These are phyloP conservation scores for Hymenochaete sp. DNA, from an alignment of 1,284 basidiomycete species.

Conservation along the genomic window DNA sequence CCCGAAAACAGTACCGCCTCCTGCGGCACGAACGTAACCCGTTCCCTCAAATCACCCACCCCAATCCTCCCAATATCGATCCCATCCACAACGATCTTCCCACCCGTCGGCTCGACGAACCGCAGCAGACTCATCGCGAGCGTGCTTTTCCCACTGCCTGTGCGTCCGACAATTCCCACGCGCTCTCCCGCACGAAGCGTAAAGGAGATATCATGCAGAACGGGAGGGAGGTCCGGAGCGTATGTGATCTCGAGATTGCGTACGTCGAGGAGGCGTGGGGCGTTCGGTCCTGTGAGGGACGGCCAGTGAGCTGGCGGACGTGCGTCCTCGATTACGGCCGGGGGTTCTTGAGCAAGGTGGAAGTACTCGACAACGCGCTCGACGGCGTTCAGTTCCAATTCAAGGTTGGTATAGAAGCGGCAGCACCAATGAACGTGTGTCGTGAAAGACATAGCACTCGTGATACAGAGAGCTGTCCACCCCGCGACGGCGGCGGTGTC, in stretches of 20 bases:
- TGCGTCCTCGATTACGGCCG: slow-evolving; percentile 55
- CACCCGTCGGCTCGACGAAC: slow-evolving; percentile 78
- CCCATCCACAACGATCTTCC: slow-evolving; percentile 79
- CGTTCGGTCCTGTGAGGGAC: slow-evolving; percentile 41
- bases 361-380: slow-evolving; percentile 88
- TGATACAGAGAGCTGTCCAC: slow-evolving; percentile 79
- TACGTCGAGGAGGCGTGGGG: slow-evolving; percentile 26
- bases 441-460: slow-evolving; percentile 61
- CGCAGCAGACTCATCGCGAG: slow-evolving; percentile 81
- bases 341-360: slow-evolving; percentile 78
- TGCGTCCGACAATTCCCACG: slow-evolving; percentile 67
- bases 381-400: slow-evolving; percentile 67
- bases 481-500: slow-evolving; percentile 38
- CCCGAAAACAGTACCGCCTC: slow-evolving; percentile 82
- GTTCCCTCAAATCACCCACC: slow-evolving; percentile 72
- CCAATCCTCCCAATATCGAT: slow-evolving; percentile 87
- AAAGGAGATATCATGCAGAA: slow-evolving; percentile 72
- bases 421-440: slow-evolving; percentile 61
- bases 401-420: slow-evolving; percentile 49
- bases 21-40: slow-evolving; percentile 41
- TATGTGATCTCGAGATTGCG: slow-evolving; percentile 68
- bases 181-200: slow-evolving; percentile 53
- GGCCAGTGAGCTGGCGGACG: slow-evolving; percentile 84
- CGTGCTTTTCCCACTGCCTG: slow-evolving; percentile 52
- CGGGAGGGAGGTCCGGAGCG: slow-evolving; percentile 74